Conservation (phyloP, 768 basidiomycete genomes). For the Trametopsis cervina region DNA sequence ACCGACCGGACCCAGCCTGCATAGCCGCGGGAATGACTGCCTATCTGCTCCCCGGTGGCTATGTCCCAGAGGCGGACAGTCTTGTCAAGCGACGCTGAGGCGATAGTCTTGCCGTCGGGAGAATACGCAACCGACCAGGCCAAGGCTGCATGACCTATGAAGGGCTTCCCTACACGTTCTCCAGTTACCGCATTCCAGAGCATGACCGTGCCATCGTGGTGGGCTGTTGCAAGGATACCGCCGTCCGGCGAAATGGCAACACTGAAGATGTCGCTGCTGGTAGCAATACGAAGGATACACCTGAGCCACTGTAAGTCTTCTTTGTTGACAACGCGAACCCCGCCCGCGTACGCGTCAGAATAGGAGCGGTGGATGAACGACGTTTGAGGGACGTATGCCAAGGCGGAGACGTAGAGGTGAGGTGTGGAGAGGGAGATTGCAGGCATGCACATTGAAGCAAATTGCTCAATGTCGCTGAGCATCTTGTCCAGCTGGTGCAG, state of each 20-base stretch:
- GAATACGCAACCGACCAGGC: constrained; percentile 34
- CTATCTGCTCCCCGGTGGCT: constrained; percentile 44
- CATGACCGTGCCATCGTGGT: constrained; percentile 19
- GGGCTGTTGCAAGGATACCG: constrained; percentile 19
- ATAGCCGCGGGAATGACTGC: too few species aligned
- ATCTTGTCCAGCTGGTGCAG: too few species aligned
- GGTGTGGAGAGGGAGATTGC: too few species aligned
- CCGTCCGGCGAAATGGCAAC: constrained; percentile 20
- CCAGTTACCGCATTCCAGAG: too few species aligned
- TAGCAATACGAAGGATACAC: too few species aligned
- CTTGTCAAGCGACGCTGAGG: constrained; percentile 36
- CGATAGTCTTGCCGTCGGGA: constrained; percentile 35
- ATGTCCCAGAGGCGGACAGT: constrained; percentile 37
- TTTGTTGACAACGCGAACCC: neutral
- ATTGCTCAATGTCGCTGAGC: too few species aligned
- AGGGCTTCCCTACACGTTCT: too few species aligned
- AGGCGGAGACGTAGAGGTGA: neutral
- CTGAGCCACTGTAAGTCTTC: too few species aligned
- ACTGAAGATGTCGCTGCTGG: constrained; percentile 4
- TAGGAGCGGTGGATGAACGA: too few species aligned
- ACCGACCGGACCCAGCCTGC: constrained; percentile 13
- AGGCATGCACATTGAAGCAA: too few species aligned
- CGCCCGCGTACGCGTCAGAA: too few species aligned
- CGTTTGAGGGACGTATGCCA: neutral
- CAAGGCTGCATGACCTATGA: constrained; percentile 11